phyloP scores from a whole-genome alignment of 169 alveolate genomes.

The Amoebophrya sp. region DNA sequence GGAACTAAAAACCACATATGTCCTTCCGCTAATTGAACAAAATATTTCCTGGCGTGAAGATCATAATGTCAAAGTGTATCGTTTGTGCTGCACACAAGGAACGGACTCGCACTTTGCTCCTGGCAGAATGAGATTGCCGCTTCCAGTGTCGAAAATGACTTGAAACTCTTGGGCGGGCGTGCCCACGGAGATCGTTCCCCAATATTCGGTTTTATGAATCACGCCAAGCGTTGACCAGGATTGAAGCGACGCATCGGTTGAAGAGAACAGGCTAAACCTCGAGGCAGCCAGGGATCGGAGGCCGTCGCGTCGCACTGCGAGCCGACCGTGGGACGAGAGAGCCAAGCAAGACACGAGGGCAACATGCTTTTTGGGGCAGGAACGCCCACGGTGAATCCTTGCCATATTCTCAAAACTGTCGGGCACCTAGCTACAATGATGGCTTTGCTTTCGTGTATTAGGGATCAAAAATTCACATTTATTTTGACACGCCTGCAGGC shows the following conservation, averaged over 20 bases:
- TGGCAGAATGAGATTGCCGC: conserved; percentile 65
- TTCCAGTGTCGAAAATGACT: conserved; percentile 69
- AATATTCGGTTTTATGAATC: background rate
- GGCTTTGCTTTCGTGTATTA: no score
- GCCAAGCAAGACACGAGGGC: background rate
- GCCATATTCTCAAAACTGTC: background rate
- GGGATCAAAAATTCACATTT: no score
- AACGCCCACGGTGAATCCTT: background rate
- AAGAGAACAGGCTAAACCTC: no score
- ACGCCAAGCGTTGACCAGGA: conserved; percentile 11
- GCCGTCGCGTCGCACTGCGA: background rate
- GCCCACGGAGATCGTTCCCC: conserved; percentile 48
- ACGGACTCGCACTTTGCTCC: conserved; percentile 50
- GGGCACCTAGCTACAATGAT: no score
- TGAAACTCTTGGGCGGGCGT: conserved; percentile 57
- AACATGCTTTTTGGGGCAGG: background rate
- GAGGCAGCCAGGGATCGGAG: no score
- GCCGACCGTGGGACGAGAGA: background rate
- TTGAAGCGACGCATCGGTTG: background rate
- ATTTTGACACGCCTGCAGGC: no score
- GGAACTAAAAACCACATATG: no score
- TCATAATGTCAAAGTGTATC: no score
- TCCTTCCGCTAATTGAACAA: no score
- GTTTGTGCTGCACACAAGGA: conserved; percentile 52
- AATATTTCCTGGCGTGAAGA: no score